A percentile compares a stretch with the other conserved stretches of the same genome.
Conservation (phyloP, 805 yeast genomes). For the Ogataea trehaloabstinens region DNA sequence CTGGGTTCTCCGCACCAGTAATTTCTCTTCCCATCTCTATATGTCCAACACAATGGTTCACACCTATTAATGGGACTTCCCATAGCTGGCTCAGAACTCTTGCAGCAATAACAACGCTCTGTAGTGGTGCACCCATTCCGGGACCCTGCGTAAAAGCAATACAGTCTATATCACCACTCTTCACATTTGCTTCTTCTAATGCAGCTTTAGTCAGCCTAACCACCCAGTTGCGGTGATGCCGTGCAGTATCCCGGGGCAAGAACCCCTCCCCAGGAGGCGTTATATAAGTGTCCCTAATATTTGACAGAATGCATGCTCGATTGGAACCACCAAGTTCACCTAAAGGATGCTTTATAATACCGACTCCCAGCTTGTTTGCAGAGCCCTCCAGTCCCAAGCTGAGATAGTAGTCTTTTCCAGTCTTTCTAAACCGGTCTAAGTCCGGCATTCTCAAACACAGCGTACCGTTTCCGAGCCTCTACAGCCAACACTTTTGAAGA, state of each 20-base stretch:
- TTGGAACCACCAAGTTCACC: slow-evolving; percentile 58
- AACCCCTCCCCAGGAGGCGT: slow-evolving; percentile 99
- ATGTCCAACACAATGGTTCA: slow-evolving; percentile 96
- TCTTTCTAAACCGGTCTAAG: slow-evolving; percentile 40
- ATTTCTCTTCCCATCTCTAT: slow-evolving; percentile 99
- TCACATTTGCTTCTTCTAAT: slow-evolving; percentile 55
- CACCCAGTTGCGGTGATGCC: slow-evolving; percentile 95
- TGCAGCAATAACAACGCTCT: slow-evolving; percentile 90
- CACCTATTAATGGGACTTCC: slow-evolving; percentile 86
- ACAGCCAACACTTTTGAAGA: too few species aligned
- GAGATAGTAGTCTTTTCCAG: slow-evolving; percentile 49
- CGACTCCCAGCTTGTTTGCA: slow-evolving; percentile 95
- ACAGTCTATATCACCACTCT: slow-evolving; percentile 56
- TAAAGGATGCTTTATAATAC: slow-evolving; percentile 72
- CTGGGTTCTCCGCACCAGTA: slow-evolving; percentile 97
- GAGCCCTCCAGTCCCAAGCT: slow-evolving; percentile 96
- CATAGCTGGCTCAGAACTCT: slow-evolving; percentile 78
- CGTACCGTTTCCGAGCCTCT: too few species aligned
- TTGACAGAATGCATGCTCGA: slow-evolving; percentile 76
- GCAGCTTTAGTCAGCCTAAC: slow-evolving; percentile 72
- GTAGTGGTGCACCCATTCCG: slow-evolving; percentile 99
- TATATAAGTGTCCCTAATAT: slow-evolving; percentile 89
- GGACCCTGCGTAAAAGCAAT: slow-evolving; percentile 98
- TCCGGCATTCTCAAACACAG: too few species aligned
- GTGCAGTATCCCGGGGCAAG: slow-evolving; percentile 92